A percentile compares a stretch with the other conserved stretches of the same genome.
phyloP scores from a whole-genome alignment of 176 grass and related monocot species.

The Cenchrus americanus region DNA sequence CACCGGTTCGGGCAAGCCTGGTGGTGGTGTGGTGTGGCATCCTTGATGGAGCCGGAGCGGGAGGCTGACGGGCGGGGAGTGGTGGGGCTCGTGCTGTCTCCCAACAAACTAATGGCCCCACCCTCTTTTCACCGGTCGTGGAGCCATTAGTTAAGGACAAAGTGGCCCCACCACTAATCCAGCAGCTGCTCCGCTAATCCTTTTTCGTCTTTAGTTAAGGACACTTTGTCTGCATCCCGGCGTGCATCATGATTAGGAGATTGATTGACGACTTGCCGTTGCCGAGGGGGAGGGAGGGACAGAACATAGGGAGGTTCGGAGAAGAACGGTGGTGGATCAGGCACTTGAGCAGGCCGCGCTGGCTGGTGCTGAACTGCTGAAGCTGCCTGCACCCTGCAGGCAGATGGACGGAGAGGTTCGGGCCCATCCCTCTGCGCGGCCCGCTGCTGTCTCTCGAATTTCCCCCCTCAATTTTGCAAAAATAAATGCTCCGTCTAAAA shows the following conservation, averaged over 20 bases:
- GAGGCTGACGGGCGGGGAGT: not conserved
- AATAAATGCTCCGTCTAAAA: no score
- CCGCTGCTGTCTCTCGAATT: no score
- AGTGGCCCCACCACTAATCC: no score
- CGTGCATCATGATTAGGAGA: conserved; percentile 15
- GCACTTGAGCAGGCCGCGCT: not conserved
- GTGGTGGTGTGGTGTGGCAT: not conserved
- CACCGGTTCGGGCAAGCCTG: no score
- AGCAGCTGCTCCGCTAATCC: conserved; percentile 25
- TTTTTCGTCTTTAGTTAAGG: conserved; percentile 41
- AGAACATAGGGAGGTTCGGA: no score
- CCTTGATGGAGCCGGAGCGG: not conserved
- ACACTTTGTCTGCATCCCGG: conserved; percentile 27
- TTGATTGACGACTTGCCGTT: not conserved
- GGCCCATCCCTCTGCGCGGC: not conserved
- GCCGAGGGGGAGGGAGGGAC: not conserved
- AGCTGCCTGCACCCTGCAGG: no score
- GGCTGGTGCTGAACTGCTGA: no score
- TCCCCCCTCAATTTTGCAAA: no score
- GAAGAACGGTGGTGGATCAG: no score
- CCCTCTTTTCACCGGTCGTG: not conserved
- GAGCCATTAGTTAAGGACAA: no score
- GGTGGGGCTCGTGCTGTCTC: conserved; percentile 43
- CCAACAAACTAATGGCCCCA: not conserved
- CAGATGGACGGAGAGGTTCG: not conserved